Evolutionary conservation across 2,329 filamentous ascomycete species (phyloP), one percentile per base, ranked within the genome.

Genomic region (Neopestalotiopsis sp.): DNA sequence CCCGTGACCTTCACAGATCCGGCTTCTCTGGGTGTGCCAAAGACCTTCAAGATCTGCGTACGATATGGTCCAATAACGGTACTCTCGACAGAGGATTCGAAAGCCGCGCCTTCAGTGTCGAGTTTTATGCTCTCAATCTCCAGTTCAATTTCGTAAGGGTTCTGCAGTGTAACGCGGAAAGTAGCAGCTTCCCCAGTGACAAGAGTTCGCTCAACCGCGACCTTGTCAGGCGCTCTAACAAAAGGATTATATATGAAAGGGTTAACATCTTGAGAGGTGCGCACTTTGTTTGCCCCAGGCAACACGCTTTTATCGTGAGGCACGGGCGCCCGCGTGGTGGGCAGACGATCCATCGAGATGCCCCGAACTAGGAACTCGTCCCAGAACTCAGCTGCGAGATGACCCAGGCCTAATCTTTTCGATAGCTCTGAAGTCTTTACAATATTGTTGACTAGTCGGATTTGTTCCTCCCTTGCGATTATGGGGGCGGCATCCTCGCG

Each of bases 221-320:
- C 86, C 65, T 91, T 86, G 57, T 89, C 86, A 0, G 86, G 81
- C 66, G 86, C 86, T 79, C 94, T 94, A 24, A 94, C 82, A 75
- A 98, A 98, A 0, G 96, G 94, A 75, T 98, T 98, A 78, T 98
- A 97, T 68, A 99, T 93, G 74, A 99, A 97, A 0, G 96, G 96
- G 70, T 96, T 94, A 4, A 89, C 85, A 69, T 89, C 88, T 72
- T 89, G 87, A 3, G 88, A 89, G 14, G 85, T 83, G 60, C 86
- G 82, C 38, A 82, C 83, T 1, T 83, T 82, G 0, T 82, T 81
- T 3, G 83, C 83, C 9, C 86, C 86, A 0, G 87, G 86, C 14
- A 90, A 79, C 17, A 86, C 83, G 67, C 82, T 86, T 70, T 84
- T 88, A 1, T 86, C 83, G 75, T 94, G 92, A 5, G 91, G 86